phyloP scores from a whole-genome alignment of 1,139 yeast genomes.

The Zhuliangozyma blackwelliae region DNA sequence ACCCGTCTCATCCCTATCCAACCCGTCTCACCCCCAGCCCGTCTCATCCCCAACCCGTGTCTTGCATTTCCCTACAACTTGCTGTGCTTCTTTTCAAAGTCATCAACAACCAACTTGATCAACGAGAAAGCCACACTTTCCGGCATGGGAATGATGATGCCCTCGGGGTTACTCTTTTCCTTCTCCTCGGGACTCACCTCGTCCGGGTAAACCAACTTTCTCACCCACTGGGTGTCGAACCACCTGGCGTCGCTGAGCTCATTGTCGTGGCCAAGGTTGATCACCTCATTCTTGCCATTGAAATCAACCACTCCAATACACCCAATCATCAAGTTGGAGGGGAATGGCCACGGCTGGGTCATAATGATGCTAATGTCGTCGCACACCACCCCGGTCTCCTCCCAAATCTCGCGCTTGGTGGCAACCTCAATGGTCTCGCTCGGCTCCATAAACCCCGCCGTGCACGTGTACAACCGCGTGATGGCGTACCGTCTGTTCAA shows the following conservation, averaged over 20 bases:
- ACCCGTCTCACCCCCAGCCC: no score
- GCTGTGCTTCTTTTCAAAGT: constrained; percentile 16
- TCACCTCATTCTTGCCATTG: constrained; percentile 53
- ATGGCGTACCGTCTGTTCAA: constrained; percentile 52
- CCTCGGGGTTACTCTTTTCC: constrained; percentile 34
- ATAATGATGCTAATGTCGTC: constrained; percentile 55
- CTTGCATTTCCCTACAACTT: no score
- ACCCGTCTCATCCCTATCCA: no score
- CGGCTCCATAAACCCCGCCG: constrained; percentile 96
- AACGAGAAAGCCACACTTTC: constrained; percentile 40
- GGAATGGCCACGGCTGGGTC: constrained; percentile 97
- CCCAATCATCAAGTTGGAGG: constrained; percentile 90
- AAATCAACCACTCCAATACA: constrained; percentile 74
- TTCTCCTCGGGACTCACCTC: constrained; percentile 14
- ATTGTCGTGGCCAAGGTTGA: constrained; percentile 75
- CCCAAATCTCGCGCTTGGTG: constrained; percentile 87
- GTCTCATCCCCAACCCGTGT: no score
- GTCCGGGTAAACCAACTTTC: constrained; percentile 39
- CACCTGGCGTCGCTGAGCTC: constrained; percentile 83
- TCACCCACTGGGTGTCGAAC: constrained; percentile 60
- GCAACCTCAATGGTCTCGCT: constrained; percentile 90
- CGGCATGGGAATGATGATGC: constrained; percentile 36
- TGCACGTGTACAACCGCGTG: constrained; percentile 66
- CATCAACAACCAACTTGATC: constrained; percentile 45
- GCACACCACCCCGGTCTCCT: constrained; percentile 83